Conservation (phyloP, 208 protist genomes). For the Wallacemonas sp. region DNA sequence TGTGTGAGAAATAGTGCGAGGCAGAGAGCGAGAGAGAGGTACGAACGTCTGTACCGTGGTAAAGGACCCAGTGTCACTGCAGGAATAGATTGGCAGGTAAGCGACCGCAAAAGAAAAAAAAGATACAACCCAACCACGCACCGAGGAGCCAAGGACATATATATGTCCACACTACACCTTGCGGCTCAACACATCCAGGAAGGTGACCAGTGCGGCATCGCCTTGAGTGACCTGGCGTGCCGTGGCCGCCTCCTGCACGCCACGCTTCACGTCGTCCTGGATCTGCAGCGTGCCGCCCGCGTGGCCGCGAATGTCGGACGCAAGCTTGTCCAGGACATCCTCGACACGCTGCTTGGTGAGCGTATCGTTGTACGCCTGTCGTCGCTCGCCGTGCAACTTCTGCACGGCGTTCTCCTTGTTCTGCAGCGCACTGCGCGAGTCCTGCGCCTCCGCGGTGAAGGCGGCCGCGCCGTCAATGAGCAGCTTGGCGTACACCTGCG, state of each 20-base stretch:
- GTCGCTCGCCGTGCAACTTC: slow-evolving; percentile 54
- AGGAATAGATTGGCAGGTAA: no score
- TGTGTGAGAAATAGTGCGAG: no score
- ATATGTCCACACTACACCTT: no score
- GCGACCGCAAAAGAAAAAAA: no score
- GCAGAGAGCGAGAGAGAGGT: no score
- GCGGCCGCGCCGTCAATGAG: slow-evolving; percentile 67
- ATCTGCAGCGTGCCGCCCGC: slow-evolving; percentile 25
- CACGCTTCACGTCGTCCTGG: slow-evolving; percentile 17
- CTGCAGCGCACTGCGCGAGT: slow-evolving; percentile 80
- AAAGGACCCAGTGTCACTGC: no score
- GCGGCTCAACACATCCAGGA: slow-evolving; percentile 32
- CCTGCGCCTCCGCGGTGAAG: slow-evolving; percentile 79
- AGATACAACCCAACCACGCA: no score
- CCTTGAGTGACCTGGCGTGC: slow-evolving; percentile 7
- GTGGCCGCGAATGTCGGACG: slow-evolving; percentile 11
- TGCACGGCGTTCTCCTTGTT: slow-evolving; percentile 78
- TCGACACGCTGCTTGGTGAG: slow-evolving; percentile 55
- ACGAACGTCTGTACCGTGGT: no score
- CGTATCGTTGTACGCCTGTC: slow-evolving; percentile 74
- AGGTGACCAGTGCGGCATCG: slow-evolving; percentile 28
- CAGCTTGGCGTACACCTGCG: slow-evolving; percentile 84
- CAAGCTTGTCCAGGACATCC: slow-evolving; percentile 40
- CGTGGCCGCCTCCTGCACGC: slow-evolving; percentile 25
- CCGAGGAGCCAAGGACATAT: no score